Base-by-base conservation (phyloP, 139 green algal genomes). In the Eudorina sp. region DNA sequence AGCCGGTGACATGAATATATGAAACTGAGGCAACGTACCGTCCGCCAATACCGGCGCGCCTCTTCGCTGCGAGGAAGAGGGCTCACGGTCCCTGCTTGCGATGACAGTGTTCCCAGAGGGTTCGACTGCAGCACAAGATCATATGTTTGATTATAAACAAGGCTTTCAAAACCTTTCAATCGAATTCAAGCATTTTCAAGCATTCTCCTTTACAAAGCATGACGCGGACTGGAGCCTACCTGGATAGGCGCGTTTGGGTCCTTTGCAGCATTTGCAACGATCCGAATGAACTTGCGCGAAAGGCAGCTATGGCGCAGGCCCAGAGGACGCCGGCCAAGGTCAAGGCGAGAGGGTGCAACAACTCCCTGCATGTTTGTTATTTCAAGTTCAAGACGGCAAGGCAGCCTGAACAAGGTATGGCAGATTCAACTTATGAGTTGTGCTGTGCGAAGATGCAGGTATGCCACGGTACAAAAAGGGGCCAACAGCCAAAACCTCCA, bases 191-290 rank as follows among this genome's bases (percentile, higher is more conserved):
- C n/a, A n/a, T n/a, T n/a, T n/a, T n/a, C n/a, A n/a, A n/a, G n/a
- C n/a, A n/a, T n/a, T n/a, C n/a, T n/a, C n/a, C n/a, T n/a, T n/a
- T n/a, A n/a, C n/a, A n/a, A n/a, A n/a, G n/a, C n/a, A n/a, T n/a
- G n/a, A n/a, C n/a, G n/a, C n/a, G n/a, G n/a, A n/a, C n/a, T n/a
- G n/a, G n/a, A n/a, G 1, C 69, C 16, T 51, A 75, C 83, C 72
- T 89, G 84, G 19, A 90, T 90, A 0, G 85, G 85, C 40, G 80
- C 72, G 45, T 90, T 90, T 9, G 85, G 85, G 76, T 90, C 85
- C 46, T 87, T 87, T 9, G 79, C 55, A 27, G 79, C 79, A 34
- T 86, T 76, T 29, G 79, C 79, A 27, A 81, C 73, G 3, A 62
- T 62, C 19, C 9, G 8, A 55, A 79, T 31, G 2, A 43, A 19